Conservation (phyloP, 2,329 filamentous ascomycete species). For the Cladosporium sp. region DNA sequence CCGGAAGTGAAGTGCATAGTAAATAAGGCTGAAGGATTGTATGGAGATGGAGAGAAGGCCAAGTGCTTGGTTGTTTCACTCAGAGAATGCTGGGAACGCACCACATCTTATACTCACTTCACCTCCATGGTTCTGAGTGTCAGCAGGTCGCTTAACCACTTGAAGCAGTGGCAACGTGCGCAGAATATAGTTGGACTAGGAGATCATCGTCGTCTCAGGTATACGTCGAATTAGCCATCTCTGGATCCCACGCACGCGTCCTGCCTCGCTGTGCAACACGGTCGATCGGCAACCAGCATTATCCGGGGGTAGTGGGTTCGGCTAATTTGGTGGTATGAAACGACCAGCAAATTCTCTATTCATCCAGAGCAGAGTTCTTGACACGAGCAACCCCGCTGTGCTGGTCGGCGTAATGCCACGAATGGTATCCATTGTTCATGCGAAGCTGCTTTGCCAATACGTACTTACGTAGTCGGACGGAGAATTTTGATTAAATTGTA, state of each 20-base stretch:
- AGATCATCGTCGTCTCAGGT: conserved; percentile 7
- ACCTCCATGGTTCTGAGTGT: background rate
- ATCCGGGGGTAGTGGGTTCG: background rate
- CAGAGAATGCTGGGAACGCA: background rate
- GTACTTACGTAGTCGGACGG: background rate
- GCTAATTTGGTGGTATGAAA: background rate
- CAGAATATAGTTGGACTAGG: background rate
- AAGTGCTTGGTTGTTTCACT: conserved; percentile 11
- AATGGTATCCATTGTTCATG: background rate
- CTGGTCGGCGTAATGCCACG: background rate
- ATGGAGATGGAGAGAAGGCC: background rate
- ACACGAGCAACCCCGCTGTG: background rate
- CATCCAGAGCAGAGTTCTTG: background rate
- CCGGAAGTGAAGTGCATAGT: conserved; percentile 1
- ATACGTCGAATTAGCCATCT: background rate
- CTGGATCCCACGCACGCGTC: background rate
- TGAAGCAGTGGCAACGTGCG: too few species aligned
- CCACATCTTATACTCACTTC: conserved; percentile 4
- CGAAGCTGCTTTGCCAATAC: background rate
- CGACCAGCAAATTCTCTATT: background rate
- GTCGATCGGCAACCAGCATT: conserved; percentile 1
- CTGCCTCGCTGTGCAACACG: background rate
- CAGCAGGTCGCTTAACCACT: background rate
- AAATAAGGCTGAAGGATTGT: background rate
- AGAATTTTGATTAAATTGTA: conserved; percentile 8